A percentile compares a stretch with the other conserved stretches of the same genome.
Evolutionary conservation across 1,284 basidiomycete genomes (phyloP).

Genomic region (Tilletia indica): DNA sequence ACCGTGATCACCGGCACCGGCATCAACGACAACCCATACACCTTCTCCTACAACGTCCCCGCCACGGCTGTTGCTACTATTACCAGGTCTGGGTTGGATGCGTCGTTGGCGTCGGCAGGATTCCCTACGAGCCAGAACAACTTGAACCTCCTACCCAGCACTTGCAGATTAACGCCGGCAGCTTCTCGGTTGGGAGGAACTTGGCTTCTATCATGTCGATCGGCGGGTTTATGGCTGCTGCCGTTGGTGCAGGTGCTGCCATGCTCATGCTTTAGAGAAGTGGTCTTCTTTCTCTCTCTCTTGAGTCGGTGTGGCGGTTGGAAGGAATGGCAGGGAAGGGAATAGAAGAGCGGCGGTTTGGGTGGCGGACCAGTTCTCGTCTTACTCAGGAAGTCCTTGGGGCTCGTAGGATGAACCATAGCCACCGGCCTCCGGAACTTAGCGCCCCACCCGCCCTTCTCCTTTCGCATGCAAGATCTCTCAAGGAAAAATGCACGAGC

Average conservation of each 20-base stretch:
- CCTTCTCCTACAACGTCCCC: conserved; percentile 15
- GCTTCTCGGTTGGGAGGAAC: background rate
- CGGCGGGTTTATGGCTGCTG: background rate
- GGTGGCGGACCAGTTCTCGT: no score
- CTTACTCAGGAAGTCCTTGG: no score
- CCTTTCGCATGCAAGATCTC: no score
- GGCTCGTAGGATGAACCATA: no score
- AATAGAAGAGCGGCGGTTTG: no score
- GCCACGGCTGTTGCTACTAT: background rate
- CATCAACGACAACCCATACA: background rate
- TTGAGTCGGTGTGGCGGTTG: no score
- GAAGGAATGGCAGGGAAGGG: no score
- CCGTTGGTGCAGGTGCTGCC: conserved; percentile 8
- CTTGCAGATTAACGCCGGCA: background rate
- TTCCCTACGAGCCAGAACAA: background rate
- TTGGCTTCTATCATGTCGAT: background rate
- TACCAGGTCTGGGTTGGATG: background rate
- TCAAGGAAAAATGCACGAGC: no score
- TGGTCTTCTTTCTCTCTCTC: no score
- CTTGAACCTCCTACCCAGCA: background rate
- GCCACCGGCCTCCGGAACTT: no score
- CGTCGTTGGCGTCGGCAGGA: background rate
- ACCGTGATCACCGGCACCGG: background rate
- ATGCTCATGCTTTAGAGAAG: background rate
- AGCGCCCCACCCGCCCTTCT: no score